These are phyloP conservation scores for Pythium monospermum DNA, from an alignment of 352 stramenopile genomes.

Conservation along the genomic window DNA sequence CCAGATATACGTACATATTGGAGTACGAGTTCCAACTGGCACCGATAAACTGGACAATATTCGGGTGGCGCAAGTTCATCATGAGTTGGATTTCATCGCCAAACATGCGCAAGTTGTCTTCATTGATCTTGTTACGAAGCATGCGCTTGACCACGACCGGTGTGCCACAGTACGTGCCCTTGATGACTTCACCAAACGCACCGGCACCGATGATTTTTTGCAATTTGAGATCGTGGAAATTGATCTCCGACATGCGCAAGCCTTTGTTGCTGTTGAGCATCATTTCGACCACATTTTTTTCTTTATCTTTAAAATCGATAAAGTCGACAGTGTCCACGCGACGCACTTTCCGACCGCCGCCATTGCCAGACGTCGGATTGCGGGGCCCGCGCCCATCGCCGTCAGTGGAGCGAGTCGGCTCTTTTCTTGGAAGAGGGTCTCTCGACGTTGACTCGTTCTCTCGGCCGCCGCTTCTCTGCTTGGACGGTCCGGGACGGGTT, in stretches of 20 bases:
- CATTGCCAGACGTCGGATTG: too few species aligned
- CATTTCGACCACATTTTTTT: slow-evolving; percentile 84
- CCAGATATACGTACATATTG: slow-evolving; percentile 71
- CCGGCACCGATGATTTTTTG: slow-evolving; percentile 85
- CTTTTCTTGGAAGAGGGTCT: not conserved
- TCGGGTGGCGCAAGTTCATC: slow-evolving; percentile 87
- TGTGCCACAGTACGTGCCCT: slow-evolving; percentile 85
- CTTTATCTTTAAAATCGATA: slow-evolving; percentile 79
- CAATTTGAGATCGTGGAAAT: slow-evolving; percentile 86
- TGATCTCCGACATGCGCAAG: slow-evolving; percentile 85
- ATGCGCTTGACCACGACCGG: slow-evolving; percentile 87
- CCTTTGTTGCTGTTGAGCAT: slow-evolving; percentile 88
- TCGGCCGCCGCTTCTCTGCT: not conserved
- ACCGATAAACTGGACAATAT: slow-evolving; percentile 89
- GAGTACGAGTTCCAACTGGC: slow-evolving; percentile 90
- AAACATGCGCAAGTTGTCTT: slow-evolving; percentile 87
- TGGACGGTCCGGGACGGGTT: not conserved
- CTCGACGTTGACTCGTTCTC: not conserved
- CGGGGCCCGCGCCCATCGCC: too few species aligned
- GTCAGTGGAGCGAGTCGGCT: not conserved
- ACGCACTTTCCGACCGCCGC: too few species aligned
- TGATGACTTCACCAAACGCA: slow-evolving; percentile 86
- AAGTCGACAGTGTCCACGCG: slow-evolving; percentile 82
- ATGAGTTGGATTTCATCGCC: slow-evolving; percentile 88
- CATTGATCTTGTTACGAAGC: slow-evolving; percentile 86